Evolutionary conservation across 2,329 filamentous ascomycete genomes (phyloP), one percentile per base, ranked within the genome.

Genomic region (Cercospora sp.): DNA sequence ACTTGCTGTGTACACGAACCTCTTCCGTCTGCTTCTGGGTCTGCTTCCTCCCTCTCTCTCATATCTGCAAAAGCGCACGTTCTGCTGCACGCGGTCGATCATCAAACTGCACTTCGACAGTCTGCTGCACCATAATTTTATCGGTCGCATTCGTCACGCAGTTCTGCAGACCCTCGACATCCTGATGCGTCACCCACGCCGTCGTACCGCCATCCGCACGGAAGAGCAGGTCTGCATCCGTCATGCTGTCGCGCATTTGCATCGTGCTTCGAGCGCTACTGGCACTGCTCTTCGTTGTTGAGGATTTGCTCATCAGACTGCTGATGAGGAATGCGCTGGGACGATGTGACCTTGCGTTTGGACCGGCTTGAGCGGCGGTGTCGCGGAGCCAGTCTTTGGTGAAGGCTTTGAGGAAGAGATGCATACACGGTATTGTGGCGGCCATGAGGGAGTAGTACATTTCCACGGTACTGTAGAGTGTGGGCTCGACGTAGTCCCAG

Each of bases 391-490:
- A 68, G 4, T 67, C 69, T 18, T 67, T 71, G 18, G 57, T 65
- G 64, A 71, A 71, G 5, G 66, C 45, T 16, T 58, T 53, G 26
- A 71, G 64, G 57, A 71, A 71, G 20, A 71, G 64, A 61, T 69
- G 69, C 66, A 71, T 68, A 58, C 69, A 71, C 2, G 69, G 69
- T n/a, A 71, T 68, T 7, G 69, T 71, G 13, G 69, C 69, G 7
- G 69, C 66, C 66, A 71, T 68, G 5, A 71, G 53, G 9, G 57
- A 63, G 48, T 67, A 71, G 65, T 71, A 64, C 69, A 69, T 67
- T 36, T 71, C 69, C 36, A 71, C 55, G 10, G 51, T 65, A 9
- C 60, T 61, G 61, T 51, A 68, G 26, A 71, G 60, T 7, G 61
- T 65, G 6, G 69, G 69, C 1, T 20, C 55, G 12, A 64, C 53